phyloP scores from a whole-genome alignment of 805 yeast genomes.

The Lachancea kluyveri region DNA sequence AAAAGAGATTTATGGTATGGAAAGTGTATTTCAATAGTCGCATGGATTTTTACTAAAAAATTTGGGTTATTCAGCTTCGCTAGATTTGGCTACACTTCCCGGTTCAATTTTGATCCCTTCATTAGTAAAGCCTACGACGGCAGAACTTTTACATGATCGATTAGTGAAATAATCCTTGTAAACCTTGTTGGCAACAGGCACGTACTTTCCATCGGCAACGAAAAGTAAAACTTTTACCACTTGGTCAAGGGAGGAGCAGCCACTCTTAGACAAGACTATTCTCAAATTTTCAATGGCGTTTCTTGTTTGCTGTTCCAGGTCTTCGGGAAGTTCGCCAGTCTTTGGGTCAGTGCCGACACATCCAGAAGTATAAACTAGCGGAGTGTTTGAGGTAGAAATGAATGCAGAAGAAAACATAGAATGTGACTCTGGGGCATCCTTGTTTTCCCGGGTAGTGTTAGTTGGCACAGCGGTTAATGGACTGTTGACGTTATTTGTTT shows the following conservation, averaged over 20 bases:
- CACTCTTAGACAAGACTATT: slow-evolving; percentile 37
- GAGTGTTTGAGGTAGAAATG: slow-evolving; percentile 29
- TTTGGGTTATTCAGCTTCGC: no score
- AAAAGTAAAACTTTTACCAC: slow-evolving; percentile 46
- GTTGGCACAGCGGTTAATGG: no score
- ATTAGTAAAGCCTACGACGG: slow-evolving; percentile 47
- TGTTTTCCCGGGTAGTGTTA: no score
- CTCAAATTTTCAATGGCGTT: slow-evolving; percentile 40
- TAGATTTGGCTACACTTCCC: slow-evolving; percentile 42
- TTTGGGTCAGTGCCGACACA: slow-evolving; percentile 37
- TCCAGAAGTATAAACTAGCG: slow-evolving; percentile 46
- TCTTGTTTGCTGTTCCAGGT: slow-evolving; percentile 40
- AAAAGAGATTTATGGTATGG: no score
- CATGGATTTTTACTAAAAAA: no score
- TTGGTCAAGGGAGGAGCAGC: slow-evolving; percentile 37
- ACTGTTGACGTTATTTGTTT: no score
- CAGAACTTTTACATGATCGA: slow-evolving; percentile 49
- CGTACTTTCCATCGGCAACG: slow-evolving; percentile 38
- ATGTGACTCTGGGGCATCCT: no score
- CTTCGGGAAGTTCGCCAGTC: slow-evolving; percentile 37
- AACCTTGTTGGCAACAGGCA: slow-evolving; percentile 38
- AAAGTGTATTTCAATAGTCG: no score
- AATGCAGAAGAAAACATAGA: slow-evolving; percentile 39
- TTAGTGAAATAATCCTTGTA: slow-evolving; percentile 42
- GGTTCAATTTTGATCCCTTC: slow-evolving; percentile 44